These are phyloP conservation scores for Hsuehochloa calcarea DNA, from an alignment of 176 grass and related monocot genomes.

Conservation along the genomic window DNA sequence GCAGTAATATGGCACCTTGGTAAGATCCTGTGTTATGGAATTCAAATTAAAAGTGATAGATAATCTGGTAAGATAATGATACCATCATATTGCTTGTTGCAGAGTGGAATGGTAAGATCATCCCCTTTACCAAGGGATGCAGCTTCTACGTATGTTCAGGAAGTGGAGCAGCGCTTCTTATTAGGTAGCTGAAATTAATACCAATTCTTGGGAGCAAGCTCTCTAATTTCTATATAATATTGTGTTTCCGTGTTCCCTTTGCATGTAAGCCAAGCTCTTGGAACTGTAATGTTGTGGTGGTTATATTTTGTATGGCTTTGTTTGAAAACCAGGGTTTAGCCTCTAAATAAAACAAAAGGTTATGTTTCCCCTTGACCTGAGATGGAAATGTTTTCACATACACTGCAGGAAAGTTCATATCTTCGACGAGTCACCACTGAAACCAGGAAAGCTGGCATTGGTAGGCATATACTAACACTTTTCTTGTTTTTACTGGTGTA, in stretches of 20 bases:
- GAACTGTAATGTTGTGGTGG: not conserved
- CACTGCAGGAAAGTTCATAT: constrained; percentile 59
- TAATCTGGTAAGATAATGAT: constrained; percentile 10
- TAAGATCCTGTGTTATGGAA: constrained; percentile 35
- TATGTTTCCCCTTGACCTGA: not conserved
- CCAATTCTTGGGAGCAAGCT: not conserved
- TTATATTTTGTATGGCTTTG: not conserved
- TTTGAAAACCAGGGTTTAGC: not conserved
- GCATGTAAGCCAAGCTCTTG: not conserved
- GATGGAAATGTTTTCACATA: constrained; percentile 1
- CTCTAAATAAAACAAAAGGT: not conserved
- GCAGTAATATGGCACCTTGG: constrained; percentile 86
- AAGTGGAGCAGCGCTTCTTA: constrained; percentile 44
- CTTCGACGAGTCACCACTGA: constrained; percentile 67
- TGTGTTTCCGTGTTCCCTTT: not conserved
- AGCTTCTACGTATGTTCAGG: constrained; percentile 64
- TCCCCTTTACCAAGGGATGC: constrained; percentile 79
- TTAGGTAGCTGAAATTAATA: constrained; percentile 53
- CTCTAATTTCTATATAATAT: not conserved
- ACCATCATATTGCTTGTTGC: constrained; percentile 30
- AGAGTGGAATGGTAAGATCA: constrained; percentile 77
- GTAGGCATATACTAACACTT: constrained; percentile 36
- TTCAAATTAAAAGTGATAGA: constrained; percentile 17
- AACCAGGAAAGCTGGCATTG: constrained; percentile 55
- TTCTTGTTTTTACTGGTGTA: constrained; percentile 9